phyloP scores from a whole-genome alignment of 1,284 basidiomycete species.

The Inonotus hispidus region DNA sequence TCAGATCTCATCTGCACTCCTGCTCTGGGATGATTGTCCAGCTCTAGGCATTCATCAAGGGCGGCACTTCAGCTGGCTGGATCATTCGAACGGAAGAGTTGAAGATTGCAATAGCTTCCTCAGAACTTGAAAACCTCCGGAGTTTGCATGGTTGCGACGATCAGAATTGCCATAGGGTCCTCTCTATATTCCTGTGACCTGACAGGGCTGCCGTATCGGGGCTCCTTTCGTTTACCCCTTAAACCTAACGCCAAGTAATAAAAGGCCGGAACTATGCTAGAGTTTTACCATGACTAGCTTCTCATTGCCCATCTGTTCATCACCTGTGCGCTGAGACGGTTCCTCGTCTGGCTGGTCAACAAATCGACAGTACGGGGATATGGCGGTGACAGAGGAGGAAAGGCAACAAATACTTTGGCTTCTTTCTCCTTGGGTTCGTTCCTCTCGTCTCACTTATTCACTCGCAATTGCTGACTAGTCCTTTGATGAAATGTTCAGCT shows the following conservation, averaged over 20 bases:
- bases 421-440: conserved; percentile 28
- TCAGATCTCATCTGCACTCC: no score
- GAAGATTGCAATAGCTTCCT: no score
- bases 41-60: not conserved
- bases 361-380: not conserved
- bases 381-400: conserved; percentile 19
- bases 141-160: not conserved
- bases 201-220: not conserved
- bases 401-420: conserved; percentile 23
- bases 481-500: conserved; percentile 21
- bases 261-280: not conserved
- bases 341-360: not conserved
- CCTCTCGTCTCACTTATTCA: not conserved
- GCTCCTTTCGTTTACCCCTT: not conserved
- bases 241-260: not conserved
- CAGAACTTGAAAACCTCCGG: not conserved
- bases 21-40: no score
- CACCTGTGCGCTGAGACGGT: not conserved
- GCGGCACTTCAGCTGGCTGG: not conserved
- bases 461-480: not conserved
- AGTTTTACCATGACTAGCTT: not conserved
- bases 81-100: not conserved
- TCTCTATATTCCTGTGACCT: not conserved
- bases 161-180: not conserved
- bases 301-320: not conserved